Percentiles rank a stretch among this genome's conserved stretches.
Conservation (phyloP, 1,139 yeast species). For the Saccharomyces hybrid region DNA sequence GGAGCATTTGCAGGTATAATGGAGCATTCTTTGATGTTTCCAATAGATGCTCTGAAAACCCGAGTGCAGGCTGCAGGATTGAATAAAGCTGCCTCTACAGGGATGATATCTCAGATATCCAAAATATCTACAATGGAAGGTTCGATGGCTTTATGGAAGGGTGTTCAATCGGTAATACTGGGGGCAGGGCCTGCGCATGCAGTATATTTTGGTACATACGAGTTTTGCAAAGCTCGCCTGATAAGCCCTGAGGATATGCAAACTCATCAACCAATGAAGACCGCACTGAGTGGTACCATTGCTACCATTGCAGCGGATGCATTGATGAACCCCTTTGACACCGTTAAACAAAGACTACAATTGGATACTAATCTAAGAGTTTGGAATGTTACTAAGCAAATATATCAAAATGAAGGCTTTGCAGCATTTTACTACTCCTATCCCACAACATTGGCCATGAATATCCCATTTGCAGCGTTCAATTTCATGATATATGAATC, state of each 20-base stretch:
- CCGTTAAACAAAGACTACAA: conserved; percentile 84
- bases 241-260: conserved; percentile 28
- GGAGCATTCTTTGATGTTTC: conserved; percentile 97
- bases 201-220: conserved; percentile 93
- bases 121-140: conserved; percentile 86
- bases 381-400: conserved; percentile 35
- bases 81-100: conserved; percentile 34
- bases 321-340: conserved; percentile 96
- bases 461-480: conserved; percentile 91
- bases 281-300: conserved; percentile 85
- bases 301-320: conserved; percentile 94
- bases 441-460: conserved; percentile 90
- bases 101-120: conserved; percentile 51
- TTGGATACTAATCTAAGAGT: conserved; percentile 34
- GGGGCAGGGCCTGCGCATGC: conserved; percentile 99
- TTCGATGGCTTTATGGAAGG: conserved; percentile 84
- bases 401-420: conserved; percentile 71
- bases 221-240: conserved; percentile 51
- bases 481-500: conserved; percentile 93
- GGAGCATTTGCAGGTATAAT: conserved; percentile 98
- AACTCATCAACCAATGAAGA: conserved; percentile 54
- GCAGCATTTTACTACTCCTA: conserved; percentile 84
- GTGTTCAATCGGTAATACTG: conserved; percentile 82
- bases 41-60: conserved; percentile 90
- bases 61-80: conserved; percentile 62